Base-by-base conservation (phyloP, 306 rosid genomes). In the Hippophae gyantsensis region DNA sequence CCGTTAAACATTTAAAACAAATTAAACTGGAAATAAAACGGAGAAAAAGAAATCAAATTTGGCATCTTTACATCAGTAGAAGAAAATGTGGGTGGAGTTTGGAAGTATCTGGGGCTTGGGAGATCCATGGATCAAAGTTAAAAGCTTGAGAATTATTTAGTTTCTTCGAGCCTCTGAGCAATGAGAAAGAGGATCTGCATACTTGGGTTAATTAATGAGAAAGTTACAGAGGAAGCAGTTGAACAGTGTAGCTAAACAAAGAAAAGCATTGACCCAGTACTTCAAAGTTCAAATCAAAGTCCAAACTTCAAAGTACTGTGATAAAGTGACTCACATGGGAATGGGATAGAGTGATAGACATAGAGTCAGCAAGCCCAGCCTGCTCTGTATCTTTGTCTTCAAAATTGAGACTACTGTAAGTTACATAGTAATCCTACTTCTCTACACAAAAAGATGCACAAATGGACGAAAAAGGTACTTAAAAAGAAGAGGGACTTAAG, bases 31-130 rank as follows among this genome's bases (percentile, higher is more conserved):
- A 7, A 2, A 13, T 48, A 58, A 58, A 58, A 6, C 40, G 48
- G 60, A 60, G 27, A 47, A 52, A 66, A 69, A 11, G 46, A 47
- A 45, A 57, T 9, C 0, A 11, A 57, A 55, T 54, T 2, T 4
- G 1, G 48, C 42, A 60, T 52, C 23, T 54, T 58, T 78, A 89
- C 94, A 86, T 72, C 84, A 72, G 59, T 74, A 56, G 86, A 61
- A 44, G 72, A 62, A 56, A 85, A 68, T 1, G 76, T 42, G 52
- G 79, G 69, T 14, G 84, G 75, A 67, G 86, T 7, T 58, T 75
- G 84, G 52, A 85, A 82, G 72, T 69, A 74, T 75, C 78, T 76
- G 62, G 86, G 78, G 74, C 61, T 65, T 45, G 86, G 62, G 61
- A 81, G 80, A 70, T 89, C 88, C 95, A 86, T 85, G 74, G 68